Base-by-base conservation (phyloP, 1,139 yeast species). In the Yueomyces sp. region DNA sequence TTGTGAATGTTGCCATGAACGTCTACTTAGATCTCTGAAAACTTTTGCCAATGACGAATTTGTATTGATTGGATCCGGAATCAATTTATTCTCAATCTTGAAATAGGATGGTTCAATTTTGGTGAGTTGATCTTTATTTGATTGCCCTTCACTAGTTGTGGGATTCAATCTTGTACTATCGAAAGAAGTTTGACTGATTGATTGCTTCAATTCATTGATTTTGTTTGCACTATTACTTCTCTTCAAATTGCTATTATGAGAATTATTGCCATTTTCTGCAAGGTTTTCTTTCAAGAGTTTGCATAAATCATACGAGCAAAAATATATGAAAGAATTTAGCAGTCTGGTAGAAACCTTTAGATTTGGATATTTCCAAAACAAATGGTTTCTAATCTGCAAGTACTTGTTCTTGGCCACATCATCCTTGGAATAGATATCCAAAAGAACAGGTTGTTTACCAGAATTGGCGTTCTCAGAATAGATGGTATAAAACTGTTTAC, bases 291-390 rank as follows among this genome's bases (percentile, higher is more conserved):
- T 45, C 6, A 76, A 54, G 11, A 75, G 58, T 3, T 65, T 59
- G 39, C 76, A 64, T 8, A 83, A 72, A 41, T 72, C 70, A 26
- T 65, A 63, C 38, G 81, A 73, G 46, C 94, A 86, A 57, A 89
- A 80, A 57, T 82, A 86, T 36, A 93, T 81, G 42, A 79, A 76
- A n/a, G 95, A 73, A 55, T 83, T 81, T 44, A 86, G 67, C 42
- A 89, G 63, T 47, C 76, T 78, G 8, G 89, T 79, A 30, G 96
- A 83, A 6, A 89, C 81, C 27, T 76, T 73, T 1, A 87, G 66
- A 50, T 76, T 75, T 36, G 96, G 94, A 59, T 79, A 80, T 57
- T 83, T 75, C 96, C 97, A 89, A 39, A 84, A 69, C 78, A 93
- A 72, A 51, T 89, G 93, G 41, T 93, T 81, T 63, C 97, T 75